Percentiles rank a stretch among this genome's conserved stretches.
Evolutionary conservation across 2,329 filamentous ascomycete species (phyloP).

Genomic region (Apiospora kogelbergensis): DNA sequence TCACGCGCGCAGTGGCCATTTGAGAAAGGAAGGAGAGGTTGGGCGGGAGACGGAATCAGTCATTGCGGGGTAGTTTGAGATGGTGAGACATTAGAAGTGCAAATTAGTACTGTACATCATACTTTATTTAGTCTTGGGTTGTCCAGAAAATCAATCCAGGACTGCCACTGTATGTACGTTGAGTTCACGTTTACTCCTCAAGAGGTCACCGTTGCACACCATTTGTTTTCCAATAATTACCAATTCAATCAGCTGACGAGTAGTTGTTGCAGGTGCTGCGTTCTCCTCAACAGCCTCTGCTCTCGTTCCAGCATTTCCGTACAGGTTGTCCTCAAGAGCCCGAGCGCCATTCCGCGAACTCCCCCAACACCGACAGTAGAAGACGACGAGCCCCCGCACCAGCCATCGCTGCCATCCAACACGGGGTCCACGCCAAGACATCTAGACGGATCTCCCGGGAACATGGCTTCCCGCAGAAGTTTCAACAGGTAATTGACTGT

Average conservation of each 20-base stretch:
- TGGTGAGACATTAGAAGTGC: no score
- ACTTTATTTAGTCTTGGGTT: no score
- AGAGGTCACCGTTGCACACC: no score
- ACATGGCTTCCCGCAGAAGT: neutral
- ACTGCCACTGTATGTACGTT: no score
- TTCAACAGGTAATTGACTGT: neutral
- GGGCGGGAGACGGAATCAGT: no score
- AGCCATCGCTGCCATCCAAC: neutral
- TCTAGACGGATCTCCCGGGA: neutral
- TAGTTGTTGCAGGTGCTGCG: neutral
- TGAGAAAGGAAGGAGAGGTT: neutral
- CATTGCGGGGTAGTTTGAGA: no score
- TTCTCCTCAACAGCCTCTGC: neutral
- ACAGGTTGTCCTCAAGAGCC: neutral
- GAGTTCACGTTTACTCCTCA: no score
- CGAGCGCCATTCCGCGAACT: neutral
- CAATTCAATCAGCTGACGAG: neutral
- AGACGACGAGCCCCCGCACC: neutral
- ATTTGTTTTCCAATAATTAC: no score
- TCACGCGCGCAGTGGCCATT: neutral
- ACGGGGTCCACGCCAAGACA: neutral
- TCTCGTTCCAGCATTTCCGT: neutral
- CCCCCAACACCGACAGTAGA: no score
- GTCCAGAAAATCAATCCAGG: no score
- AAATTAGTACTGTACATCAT: no score